Evolutionary conservation across 1,284 basidiomycete genomes (phyloP).

Genomic region (Apiotrichum siamense): DNA sequence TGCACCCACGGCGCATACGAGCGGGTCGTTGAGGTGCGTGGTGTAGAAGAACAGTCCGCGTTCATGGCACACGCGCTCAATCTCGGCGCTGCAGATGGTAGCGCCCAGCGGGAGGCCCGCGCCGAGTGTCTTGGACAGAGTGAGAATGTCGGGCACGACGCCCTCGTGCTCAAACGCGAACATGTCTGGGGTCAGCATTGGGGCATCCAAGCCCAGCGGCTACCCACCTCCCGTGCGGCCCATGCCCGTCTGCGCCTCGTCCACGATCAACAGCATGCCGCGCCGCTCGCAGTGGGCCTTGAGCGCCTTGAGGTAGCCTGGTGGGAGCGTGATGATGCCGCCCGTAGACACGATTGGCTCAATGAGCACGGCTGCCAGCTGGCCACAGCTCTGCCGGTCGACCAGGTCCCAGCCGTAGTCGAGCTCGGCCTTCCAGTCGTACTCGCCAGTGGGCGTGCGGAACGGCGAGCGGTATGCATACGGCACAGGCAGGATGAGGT

Average conservation of each 20-base stretch:
- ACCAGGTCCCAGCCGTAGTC: slow-evolving; percentile 37
- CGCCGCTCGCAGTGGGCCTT: slow-evolving; percentile 29
- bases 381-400: slow-evolving; percentile 31
- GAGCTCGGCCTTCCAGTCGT: slow-evolving; percentile 40
- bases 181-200: slow-evolving; percentile 22
- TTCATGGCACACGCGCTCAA: slow-evolving; percentile 32
- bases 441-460: slow-evolving; percentile 27
- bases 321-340: slow-evolving; percentile 30
- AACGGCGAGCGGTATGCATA: slow-evolving; percentile 33
- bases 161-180: slow-evolving; percentile 65
- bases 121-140: slow-evolving; percentile 85
- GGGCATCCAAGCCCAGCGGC: no score
- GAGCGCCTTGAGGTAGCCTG: slow-evolving; percentile 28
- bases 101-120: slow-evolving; percentile 90
- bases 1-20: slow-evolving; percentile 53
- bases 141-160: slow-evolving; percentile 75
- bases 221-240: slow-evolving; percentile 72
- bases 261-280: slow-evolving; percentile 60
- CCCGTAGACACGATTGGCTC: slow-evolving; percentile 48
- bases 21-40: slow-evolving; percentile 35
- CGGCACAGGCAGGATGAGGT: slow-evolving; percentile 24
- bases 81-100: slow-evolving; percentile 64
- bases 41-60: slow-evolving; percentile 47
- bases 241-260: slow-evolving; percentile 82
- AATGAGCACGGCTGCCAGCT: slow-evolving; percentile 37